Conservation (phyloP, 805 yeast species). For the Ogataea neopini region DNA sequence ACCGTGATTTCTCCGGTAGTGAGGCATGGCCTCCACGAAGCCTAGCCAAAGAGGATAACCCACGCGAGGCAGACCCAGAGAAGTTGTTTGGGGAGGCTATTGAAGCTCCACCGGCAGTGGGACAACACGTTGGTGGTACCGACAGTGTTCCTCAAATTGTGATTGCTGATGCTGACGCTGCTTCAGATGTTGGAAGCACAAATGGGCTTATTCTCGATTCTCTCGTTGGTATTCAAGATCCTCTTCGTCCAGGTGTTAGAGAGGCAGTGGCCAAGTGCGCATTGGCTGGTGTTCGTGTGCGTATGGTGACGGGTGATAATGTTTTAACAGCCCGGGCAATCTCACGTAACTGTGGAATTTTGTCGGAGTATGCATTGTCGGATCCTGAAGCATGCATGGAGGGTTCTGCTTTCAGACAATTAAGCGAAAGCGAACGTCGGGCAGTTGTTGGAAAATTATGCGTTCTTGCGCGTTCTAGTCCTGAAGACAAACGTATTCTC, state of each 20-base stretch:
- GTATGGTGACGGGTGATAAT: constrained; percentile 99
- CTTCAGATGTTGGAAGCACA: constrained; percentile 14
- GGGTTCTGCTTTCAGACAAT: constrained; percentile 83
- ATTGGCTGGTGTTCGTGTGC: constrained; percentile 88
- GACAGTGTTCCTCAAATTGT: constrained; percentile 31
- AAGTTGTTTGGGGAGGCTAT: constrained; percentile 40
- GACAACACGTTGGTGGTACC: constrained; percentile 4
- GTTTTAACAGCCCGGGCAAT: constrained; percentile 89
- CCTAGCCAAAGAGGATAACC: constrained; percentile 34
- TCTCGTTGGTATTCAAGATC: constrained; percentile 93
- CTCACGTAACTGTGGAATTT: constrained; percentile 81
- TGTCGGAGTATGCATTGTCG: constrained; percentile 49
- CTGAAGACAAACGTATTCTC: constrained; percentile 88
- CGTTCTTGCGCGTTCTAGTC: constrained; percentile 92
- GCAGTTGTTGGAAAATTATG: constrained; percentile 69
- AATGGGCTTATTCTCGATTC: constrained; percentile 59
- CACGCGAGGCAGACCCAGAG: constrained; percentile 45
- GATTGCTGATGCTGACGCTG: constrained; percentile 26
- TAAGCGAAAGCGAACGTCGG: constrained; percentile 56
- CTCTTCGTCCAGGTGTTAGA: constrained; percentile 86
- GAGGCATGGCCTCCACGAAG: constrained; percentile 70
- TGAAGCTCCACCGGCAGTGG: constrained; percentile 17
- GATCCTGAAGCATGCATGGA: constrained; percentile 75
- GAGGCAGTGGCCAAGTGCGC: constrained; percentile 85
- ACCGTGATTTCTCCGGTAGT: constrained; percentile 58